These are phyloP conservation scores for Malus fusca DNA, from an alignment of 306 rosid species.

Conservation along the genomic window DNA sequence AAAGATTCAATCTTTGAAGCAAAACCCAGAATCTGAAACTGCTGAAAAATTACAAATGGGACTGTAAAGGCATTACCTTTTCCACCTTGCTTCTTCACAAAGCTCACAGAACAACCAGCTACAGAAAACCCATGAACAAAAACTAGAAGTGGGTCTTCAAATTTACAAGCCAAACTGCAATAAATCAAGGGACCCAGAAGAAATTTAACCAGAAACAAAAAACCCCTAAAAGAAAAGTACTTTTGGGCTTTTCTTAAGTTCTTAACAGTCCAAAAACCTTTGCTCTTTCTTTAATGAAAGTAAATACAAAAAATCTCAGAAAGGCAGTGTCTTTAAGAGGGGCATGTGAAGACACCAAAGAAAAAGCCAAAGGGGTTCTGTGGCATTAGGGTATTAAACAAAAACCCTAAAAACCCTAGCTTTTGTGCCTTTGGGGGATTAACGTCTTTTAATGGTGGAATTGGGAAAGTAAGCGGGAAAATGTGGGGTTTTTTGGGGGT, in stretches of 20 bases:
- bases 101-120: conserved; percentile 13
- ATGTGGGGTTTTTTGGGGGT: conserved; percentile 13
- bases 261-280: conserved; percentile 12
- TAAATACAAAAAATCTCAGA: conserved; percentile 18
- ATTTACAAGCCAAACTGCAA: conserved; percentile 37
- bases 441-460: conserved; percentile 13
- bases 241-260: not conserved
- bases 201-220: conserved; percentile 18
- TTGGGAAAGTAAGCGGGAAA: conserved; percentile 41
- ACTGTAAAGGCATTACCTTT: conserved; percentile 20
- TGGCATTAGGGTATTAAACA: not conserved
- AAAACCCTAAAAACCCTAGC: not conserved
- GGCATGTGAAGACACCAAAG: conserved; percentile 36
- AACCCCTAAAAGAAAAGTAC: conserved; percentile 2
- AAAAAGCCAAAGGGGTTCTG: conserved; percentile 12
- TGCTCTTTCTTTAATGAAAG: conserved; percentile 30
- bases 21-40: conserved; percentile 6
- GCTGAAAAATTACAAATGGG: conserved; percentile 3
- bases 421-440: conserved; percentile 3
- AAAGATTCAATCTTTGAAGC: conserved; percentile 24
- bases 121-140: conserved; percentile 36
- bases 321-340: conserved; percentile 22
- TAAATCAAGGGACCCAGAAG: conserved; percentile 62
- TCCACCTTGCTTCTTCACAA: conserved; percentile 8
- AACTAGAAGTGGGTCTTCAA: conserved; percentile 30